Base-by-base conservation (phyloP, 495 filamentous ascomycete species). In the Physcia stellaris region DNA sequence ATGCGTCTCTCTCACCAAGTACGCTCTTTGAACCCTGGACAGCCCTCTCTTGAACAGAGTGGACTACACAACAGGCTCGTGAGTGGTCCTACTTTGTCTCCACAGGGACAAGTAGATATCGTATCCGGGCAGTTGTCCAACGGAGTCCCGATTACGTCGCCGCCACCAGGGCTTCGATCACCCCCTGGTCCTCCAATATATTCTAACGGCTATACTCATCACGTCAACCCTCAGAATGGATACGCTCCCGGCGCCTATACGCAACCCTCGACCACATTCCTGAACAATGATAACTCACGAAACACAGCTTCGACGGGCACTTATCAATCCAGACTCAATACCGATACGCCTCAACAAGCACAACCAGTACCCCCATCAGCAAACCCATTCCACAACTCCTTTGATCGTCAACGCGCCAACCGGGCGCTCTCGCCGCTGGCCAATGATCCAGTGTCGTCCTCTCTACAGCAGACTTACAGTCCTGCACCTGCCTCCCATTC, bases 341-440 rank as follows among this genome's bases (percentile, higher is more conserved):
- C 62, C 37, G 47, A 48, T 40, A 45, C 51, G 28, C 51, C 52
- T 24, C 56, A 56, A 21, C 52, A 59, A 12, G 58, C 57, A 27
- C 48, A 56, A 2, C 47, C 52, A 39, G 50, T 45, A 18, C 48
- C 48, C 34, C 42, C 43, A 29, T 44, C 47, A 4, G 47, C 49
- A 23, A 52, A 46, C 26, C 48, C 38, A 35, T 46, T 43, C 40
- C 29, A 37, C 2, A 50, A 55, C 18, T 47, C 61, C 10, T 58
- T 65, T 24, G 45, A 52, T 12, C 41, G 58, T 17, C 60, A 55
- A 23, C 61, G 63, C 24, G 63, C 67, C 22, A 58, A 59, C 6
- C 68, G 67, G 9, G 67, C 64, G 32, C 61, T 68, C 43, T 66
- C 63, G 23, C 45, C 54, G 3, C 54, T 63, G 61, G 20, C 59